Percentiles rank a stretch among this genome's conserved stretches.
Evolutionary conservation across 352 stramenopile genomes (phyloP).

Genomic region (Globisporangium splendens): DNA sequence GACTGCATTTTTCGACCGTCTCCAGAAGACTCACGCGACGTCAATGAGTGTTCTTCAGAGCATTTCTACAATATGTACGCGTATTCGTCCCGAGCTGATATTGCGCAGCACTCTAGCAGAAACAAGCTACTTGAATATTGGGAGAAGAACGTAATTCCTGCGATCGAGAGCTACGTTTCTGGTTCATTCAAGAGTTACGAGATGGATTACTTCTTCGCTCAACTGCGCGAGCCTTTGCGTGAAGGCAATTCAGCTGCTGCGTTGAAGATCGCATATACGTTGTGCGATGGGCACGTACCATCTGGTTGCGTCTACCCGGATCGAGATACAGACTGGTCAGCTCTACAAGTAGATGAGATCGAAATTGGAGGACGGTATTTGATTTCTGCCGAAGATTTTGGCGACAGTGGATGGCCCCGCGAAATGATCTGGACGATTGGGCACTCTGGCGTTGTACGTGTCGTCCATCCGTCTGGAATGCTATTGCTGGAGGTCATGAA

Average conservation of each 20-base stretch:
- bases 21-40: constrained; percentile 14
- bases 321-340: constrained; percentile 70
- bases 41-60: constrained; percentile 26
- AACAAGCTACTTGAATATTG: constrained; percentile 85
- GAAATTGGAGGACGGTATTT: constrained; percentile 59
- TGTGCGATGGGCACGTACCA: constrained; percentile 76
- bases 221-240: constrained; percentile 67
- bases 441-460: constrained; percentile 43
- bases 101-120: constrained; percentile 62
- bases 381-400: constrained; percentile 31
- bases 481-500: constrained; percentile 67
- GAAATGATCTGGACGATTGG: constrained; percentile 71
- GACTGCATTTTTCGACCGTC: constrained; percentile 25
- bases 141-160: constrained; percentile 83
- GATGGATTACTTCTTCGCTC: constrained; percentile 86
- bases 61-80: constrained; percentile 75
- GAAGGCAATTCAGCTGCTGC: constrained; percentile 73
- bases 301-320: constrained; percentile 80
- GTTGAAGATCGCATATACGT: constrained; percentile 75
- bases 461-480: constrained; percentile 50
- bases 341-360: constrained; percentile 73
- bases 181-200: constrained; percentile 85
- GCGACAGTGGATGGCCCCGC: constrained; percentile 33
- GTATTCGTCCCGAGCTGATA: constrained; percentile 52
- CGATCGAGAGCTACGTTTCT: constrained; percentile 76